A percentile compares a stretch with the other conserved stretches of the same genome.
These are phyloP conservation scores for Nasturtium officinale DNA, from an alignment of 345 rosid genomes.

Conservation along the genomic window DNA sequence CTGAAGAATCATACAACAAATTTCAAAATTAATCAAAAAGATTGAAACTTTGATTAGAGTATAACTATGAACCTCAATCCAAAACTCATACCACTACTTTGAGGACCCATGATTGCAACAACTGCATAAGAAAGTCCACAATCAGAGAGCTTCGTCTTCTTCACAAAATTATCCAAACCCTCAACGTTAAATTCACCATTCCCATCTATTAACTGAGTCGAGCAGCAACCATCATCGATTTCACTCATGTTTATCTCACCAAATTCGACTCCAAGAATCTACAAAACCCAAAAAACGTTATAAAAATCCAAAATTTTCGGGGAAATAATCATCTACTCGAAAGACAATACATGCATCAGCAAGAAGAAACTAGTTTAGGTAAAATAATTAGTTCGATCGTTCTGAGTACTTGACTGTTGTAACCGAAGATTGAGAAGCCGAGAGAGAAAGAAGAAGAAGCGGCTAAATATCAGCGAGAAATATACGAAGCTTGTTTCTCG, in stretches of 20 bases:
- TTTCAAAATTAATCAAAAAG: not conserved
- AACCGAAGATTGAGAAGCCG: conserved; percentile 11
- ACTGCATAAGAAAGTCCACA: conserved; percentile 84
- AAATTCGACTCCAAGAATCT: not conserved
- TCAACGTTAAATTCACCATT: conserved; percentile 59
- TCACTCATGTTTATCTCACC: conserved; percentile 15
- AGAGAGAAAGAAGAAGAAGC: conserved; percentile 14
- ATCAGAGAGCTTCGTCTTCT: conserved; percentile 51
- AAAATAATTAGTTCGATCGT: not conserved
- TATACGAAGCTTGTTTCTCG: conserved; percentile 43
- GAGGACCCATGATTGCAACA: conserved; percentile 92
- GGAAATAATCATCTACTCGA: not conserved
- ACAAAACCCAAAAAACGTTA: not conserved
- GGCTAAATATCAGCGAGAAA: conserved; percentile 34
- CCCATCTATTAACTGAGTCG: conserved; percentile 67
- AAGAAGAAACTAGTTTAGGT: not conserved
- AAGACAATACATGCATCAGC: conserved; percentile 30
- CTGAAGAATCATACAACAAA: conserved; percentile 37
- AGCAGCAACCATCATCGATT: conserved; percentile 54
- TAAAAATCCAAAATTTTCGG: not conserved
- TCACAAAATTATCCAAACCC: conserved; percentile 62
- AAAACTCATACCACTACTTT: conserved; percentile 63
- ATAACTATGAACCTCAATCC: not conserved
- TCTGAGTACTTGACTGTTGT: conserved; percentile 8
- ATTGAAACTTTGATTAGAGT: not conserved